Evolutionary conservation across 805 yeast genomes (phyloP).

Genomic region (Komagataella phaffii): DNA sequence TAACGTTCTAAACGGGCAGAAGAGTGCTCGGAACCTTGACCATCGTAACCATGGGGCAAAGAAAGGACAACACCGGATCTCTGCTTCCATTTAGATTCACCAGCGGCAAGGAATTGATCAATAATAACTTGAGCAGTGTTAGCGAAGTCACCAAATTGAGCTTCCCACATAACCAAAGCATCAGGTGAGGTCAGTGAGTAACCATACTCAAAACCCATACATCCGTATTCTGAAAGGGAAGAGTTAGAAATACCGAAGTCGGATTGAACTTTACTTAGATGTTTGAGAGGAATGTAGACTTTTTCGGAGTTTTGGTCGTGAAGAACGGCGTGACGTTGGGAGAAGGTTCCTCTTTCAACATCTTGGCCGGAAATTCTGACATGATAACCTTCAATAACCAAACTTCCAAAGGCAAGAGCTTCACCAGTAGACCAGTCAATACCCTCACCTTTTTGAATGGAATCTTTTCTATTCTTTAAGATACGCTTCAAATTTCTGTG

Average conservation of each 20-base stretch:
- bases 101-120: slow-evolving; percentile 94
- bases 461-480: slow-evolving; percentile 72
- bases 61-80: slow-evolving; percentile 93
- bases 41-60: slow-evolving; percentile 98
- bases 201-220: slow-evolving; percentile 98
- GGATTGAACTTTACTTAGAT: slow-evolving; percentile 70
- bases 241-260: slow-evolving; percentile 86
- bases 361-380: slow-evolving; percentile 98
- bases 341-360: slow-evolving; percentile 99
- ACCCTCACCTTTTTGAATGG: slow-evolving; percentile 75
- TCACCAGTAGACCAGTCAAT: slow-evolving; percentile 99
- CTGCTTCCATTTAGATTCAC: slow-evolving; percentile 98
- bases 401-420: slow-evolving; percentile 93
- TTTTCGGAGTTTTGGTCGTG: slow-evolving; percentile 88
- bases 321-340: slow-evolving; percentile 97
- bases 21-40: slow-evolving; percentile 99
- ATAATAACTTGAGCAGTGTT: slow-evolving; percentile 97
- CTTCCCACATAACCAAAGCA: slow-evolving; percentile 97
- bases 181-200: slow-evolving; percentile 96
- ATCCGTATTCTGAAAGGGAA: slow-evolving; percentile 96
- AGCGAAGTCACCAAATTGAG: slow-evolving; percentile 99
- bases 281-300: slow-evolving; percentile 75
- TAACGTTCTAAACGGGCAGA: slow-evolving; percentile 96
- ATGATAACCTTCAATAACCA: slow-evolving; percentile 86
- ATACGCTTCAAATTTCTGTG: slow-evolving; percentile 96